Base-by-base conservation (phyloP, 2,329 filamentous ascomycete species). In the Arthroderma sp. region DNA sequence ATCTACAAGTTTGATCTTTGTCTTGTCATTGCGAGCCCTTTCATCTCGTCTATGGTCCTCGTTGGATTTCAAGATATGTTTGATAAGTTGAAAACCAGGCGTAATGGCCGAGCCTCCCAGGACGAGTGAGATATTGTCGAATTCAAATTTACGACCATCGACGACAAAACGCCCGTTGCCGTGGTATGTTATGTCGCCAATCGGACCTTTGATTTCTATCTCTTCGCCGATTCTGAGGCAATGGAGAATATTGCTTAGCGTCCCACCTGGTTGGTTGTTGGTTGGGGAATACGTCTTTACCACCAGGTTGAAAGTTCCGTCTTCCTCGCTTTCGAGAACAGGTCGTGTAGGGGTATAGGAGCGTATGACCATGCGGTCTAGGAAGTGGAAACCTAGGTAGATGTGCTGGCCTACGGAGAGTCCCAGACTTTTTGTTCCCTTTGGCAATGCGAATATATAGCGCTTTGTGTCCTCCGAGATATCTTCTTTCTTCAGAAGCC, bases 211-310 rank as follows among this genome's bases (percentile, higher is more conserved):
- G 30, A 75, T 63, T 50, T 77, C 72, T 29, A 74, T 58, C 45
- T 70, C 64, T 50, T 72, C 68, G 11, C 69, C 66, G 1, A 69
- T 51, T 0, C 64, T 64, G 44, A 75, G 65, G 51, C 62, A 69
- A 54, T 74, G 69, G 2, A 75, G 65, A 42, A 75, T 68, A 46
- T 73, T 74, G 36, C 63, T 68, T 58, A 76, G 65, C 6, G 72
- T 71, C n/a, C 72, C 71, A 9, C 72, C 72, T 1, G 72, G 71
- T 49, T 73, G 68, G 2, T 58, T 56, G 1, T 59, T 49, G 33
- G 58, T 63, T 0, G 72, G 70, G 45, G 69, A 71, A 52, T 75
- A 75, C 0, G 70, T 74, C 50, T 75, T 74, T 33, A 73, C 62
- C 0, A 66, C 65, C 2, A 73, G 60, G 11, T 73, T 62, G 50